Evolutionary conservation across 768 basidiomycete genomes (phyloP).

Genomic region (Tephrocybe sp.): DNA sequence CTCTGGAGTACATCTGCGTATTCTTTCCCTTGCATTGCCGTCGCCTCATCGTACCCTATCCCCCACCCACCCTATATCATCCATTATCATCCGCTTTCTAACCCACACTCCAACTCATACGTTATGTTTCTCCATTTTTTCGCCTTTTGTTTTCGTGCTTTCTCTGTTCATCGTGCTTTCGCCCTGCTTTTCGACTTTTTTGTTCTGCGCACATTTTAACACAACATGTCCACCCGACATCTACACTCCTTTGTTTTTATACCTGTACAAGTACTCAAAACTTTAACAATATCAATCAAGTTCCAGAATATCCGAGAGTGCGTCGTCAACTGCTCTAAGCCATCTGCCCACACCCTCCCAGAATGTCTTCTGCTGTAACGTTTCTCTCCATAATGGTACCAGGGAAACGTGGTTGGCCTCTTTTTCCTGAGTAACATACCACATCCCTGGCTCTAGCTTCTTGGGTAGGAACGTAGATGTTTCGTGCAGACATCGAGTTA

Average conservation of each 20-base stretch:
- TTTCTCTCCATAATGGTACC: conserved; percentile 37
- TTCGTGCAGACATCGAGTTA: conserved; percentile 15
- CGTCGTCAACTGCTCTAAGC: conserved; percentile 34
- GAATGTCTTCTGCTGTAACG: conserved; percentile 35
- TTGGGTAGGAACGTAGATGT: neutral
- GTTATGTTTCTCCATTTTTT: conserved; percentile 8
- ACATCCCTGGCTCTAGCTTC: conserved; percentile 34
- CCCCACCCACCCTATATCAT: conserved; percentile 13
- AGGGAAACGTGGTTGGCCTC: conserved; percentile 39
- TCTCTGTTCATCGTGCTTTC: neutral
- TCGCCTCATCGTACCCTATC: conserved; percentile 10
- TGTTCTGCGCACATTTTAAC: conserved; percentile 5
- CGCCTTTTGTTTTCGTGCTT: neutral
- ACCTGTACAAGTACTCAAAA: neutral
- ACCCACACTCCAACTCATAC: neutral
- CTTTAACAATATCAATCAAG: too few species aligned
- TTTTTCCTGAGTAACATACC: conserved; percentile 38
- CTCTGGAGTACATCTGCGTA: conserved; percentile 8
- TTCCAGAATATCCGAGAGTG: neutral
- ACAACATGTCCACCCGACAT: conserved; percentile 21
- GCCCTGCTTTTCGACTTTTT: neutral
- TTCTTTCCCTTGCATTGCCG: conserved; percentile 6
- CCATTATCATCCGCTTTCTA: conserved; percentile 7
- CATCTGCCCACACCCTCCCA: conserved; percentile 39
- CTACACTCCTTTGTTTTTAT: conserved; percentile 10